A percentile compares a stretch with the other conserved stretches of the same genome.
phyloP scores from a whole-genome alignment of 441 rosid genomes.

The Arabidopsis hybrid region DNA sequence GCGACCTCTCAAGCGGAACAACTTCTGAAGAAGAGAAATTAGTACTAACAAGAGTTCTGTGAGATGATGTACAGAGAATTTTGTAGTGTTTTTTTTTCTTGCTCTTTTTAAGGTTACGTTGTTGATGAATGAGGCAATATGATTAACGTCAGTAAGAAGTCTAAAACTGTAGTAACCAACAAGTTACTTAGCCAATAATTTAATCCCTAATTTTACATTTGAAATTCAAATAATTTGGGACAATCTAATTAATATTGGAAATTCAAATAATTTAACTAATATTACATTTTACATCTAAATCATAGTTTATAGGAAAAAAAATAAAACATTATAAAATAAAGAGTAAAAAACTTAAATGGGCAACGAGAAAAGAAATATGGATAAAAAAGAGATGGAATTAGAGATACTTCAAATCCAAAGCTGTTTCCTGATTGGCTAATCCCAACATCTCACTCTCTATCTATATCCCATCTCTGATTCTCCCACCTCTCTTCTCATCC shows the following conservation, averaged over 20 bases:
- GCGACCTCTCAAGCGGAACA: conserved; percentile 47
- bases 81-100: background rate
- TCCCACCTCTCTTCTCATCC: conserved; percentile 45
- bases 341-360: conserved; percentile 4
- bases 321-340: too few species aligned
- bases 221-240: too few species aligned
- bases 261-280: too few species aligned
- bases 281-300: too few species aligned
- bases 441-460: conserved; percentile 42
- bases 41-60: background rate
- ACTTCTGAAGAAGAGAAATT: background rate
- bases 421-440: conserved; percentile 68
- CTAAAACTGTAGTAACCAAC: too few species aligned
- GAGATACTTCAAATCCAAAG: conserved; percentile 73
- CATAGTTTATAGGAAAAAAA: too few species aligned
- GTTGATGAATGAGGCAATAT: background rate
- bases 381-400: conserved; percentile 42
- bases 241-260: too few species aligned
- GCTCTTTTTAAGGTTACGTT: background rate
- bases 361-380: conserved; percentile 23
- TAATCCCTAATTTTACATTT: too few species aligned
- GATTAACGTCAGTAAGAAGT: too few species aligned
- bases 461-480: conserved; percentile 62
- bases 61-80: background rate
- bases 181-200: too few species aligned